phyloP scores from a whole-genome alignment of 805 yeast genomes.

The Vanderwaltozyma tropicalis region DNA sequence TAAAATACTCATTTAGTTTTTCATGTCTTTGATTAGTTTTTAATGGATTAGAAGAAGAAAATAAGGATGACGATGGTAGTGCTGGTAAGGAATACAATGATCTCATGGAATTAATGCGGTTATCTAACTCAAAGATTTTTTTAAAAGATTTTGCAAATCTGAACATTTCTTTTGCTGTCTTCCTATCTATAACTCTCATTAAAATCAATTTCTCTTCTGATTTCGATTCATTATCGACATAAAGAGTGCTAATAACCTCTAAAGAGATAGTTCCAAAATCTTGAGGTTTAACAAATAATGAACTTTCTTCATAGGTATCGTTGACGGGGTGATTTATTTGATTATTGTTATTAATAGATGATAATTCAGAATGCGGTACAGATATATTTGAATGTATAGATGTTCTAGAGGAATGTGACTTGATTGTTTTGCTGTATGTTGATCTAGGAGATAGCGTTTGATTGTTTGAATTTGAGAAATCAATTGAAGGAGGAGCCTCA shows the following conservation, averaged over 20 bases:
- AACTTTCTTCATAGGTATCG: constrained; percentile 25
- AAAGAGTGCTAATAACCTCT: constrained; percentile 40
- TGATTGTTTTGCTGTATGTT: too few relatives aligned
- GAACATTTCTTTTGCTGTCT: constrained; percentile 60
- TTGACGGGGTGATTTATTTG: neutral
- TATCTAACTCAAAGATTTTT: constrained; percentile 53
- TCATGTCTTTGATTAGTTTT: constrained; percentile 54
- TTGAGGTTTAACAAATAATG: constrained; percentile 48
- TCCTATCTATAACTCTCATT: constrained; percentile 54
- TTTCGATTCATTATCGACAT: constrained; percentile 30
- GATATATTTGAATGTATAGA: too few relatives aligned
- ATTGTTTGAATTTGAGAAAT: too few relatives aligned
- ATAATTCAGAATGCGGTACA: neutral
- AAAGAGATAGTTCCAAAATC: constrained; percentile 44
- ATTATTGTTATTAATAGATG: too few relatives aligned
- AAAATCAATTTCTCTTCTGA: constrained; percentile 51
- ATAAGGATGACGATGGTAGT: constrained; percentile 55
- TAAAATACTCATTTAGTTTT: constrained; percentile 49
- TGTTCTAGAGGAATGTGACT: too few relatives aligned
- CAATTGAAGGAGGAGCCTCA: constrained; percentile 4
- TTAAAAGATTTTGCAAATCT: constrained; percentile 53
- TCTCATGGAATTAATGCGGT: constrained; percentile 44
- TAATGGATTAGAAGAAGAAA: constrained; percentile 43
- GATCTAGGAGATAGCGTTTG: too few relatives aligned
- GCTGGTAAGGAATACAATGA: constrained; percentile 41